Percentiles rank a stretch among this genome's conserved stretches.
phyloP scores from a whole-genome alignment of 441 rosid species.

The Bocquillonia castaneifolia region DNA sequence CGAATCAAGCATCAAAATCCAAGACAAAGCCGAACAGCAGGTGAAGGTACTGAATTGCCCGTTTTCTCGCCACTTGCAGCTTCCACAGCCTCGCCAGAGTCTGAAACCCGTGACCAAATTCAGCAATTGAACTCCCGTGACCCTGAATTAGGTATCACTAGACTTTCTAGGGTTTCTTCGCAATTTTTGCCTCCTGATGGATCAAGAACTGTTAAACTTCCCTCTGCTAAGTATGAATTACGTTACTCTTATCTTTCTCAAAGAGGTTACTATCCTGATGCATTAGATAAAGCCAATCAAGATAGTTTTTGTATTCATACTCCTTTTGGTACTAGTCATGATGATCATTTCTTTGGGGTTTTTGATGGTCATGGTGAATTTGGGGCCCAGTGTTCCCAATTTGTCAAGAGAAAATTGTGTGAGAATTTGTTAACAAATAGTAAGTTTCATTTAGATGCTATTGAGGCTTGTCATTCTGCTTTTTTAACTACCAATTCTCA shows the following conservation, averaged over 20 bases:
- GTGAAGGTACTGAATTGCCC: conserved; percentile 35
- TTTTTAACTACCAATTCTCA: conserved; percentile 67
- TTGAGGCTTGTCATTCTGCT: conserved; percentile 72
- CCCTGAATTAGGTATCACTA: conserved; percentile 66
- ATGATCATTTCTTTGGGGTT: conserved; percentile 90
- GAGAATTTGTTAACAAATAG: conserved; percentile 75
- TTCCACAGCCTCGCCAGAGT: conserved; percentile 37
- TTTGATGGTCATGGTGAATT: conserved; percentile 97
- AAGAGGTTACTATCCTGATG: conserved; percentile 95
- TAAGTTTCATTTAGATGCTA: conserved; percentile 64
- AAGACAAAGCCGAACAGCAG: conserved; percentile 17
- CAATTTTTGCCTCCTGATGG: conserved; percentile 94
- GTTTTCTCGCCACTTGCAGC: conserved; percentile 55
- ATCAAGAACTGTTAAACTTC: conserved; percentile 59
- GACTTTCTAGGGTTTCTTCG: conserved; percentile 87
- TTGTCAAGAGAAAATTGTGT: conserved; percentile 68
- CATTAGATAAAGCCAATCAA: conserved; percentile 91
- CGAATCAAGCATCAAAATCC: conserved; percentile 37
- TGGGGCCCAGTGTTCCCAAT: conserved; percentile 94
- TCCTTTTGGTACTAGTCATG: conserved; percentile 63
- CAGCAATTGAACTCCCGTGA: conserved; percentile 43
- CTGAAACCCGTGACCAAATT: conserved; percentile 52
- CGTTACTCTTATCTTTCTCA: conserved; percentile 81
- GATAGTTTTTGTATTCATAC: conserved; percentile 96
- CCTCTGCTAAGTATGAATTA: conserved; percentile 56